Evolutionary conservation across 495 filamentous ascomycete genomes (phyloP).

Genomic region (Lepraria neglecta): DNA sequence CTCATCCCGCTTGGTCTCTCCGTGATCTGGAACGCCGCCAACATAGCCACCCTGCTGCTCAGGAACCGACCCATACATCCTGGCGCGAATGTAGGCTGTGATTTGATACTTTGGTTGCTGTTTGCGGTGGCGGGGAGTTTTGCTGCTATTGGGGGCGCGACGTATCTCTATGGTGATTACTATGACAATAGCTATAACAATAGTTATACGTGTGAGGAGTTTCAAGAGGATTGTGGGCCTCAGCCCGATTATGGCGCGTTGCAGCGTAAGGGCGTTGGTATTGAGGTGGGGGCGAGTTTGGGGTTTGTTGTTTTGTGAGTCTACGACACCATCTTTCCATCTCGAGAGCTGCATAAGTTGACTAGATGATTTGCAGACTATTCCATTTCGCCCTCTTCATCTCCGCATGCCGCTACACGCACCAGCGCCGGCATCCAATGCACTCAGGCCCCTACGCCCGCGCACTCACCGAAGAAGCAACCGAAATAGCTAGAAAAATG

Average conservation of each 20-base stretch:
- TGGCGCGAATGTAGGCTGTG: conserved; percentile 31
- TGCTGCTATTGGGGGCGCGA: conserved; percentile 9
- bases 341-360: too few species aligned
- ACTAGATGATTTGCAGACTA: conserved; percentile 11
- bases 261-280: not conserved
- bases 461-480: not conserved
- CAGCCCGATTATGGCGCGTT: not conserved
- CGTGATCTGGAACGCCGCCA: conserved; percentile 24
- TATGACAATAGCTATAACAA: not conserved
- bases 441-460: not conserved
- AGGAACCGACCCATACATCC: conserved; percentile 28
- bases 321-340: not conserved
- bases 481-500: conserved; percentile 4
- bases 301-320: conserved; percentile 11
- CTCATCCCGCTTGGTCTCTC: conserved; percentile 29
- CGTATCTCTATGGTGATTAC: not conserved
- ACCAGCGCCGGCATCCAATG: conserved; percentile 14
- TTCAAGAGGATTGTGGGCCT: not conserved
- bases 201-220: not conserved
- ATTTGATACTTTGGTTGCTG: conserved; percentile 34
- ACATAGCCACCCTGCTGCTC: conserved; percentile 23
- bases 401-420: conserved; percentile 34
- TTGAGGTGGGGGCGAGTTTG: conserved; percentile 13
- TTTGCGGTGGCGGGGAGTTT: conserved; percentile 26
- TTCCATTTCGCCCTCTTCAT: conserved; percentile 34